Percentiles rank a stretch among this genome's conserved stretches.
These are phyloP conservation scores for Fraxinus xanthoxyloides DNA, from an alignment of 305 asterid genomes.

Conservation along the genomic window DNA sequence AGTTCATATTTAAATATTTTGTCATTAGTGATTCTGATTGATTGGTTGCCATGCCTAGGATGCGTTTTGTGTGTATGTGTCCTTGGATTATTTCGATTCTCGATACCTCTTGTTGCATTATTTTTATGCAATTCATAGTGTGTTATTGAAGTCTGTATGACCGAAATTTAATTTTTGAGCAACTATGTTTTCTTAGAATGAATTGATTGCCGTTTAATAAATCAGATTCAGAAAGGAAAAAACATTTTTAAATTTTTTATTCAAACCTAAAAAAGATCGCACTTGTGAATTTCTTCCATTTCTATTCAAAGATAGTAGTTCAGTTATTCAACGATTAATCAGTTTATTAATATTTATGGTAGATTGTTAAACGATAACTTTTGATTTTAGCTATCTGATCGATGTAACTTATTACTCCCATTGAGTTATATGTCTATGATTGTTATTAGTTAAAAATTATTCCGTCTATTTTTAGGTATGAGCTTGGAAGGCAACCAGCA, in stretches of 20 bases:
- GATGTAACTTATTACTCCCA: background rate
- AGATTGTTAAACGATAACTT: background rate
- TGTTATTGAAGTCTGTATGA: background rate
- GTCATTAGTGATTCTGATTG: background rate
- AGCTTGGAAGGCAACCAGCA: constrained; percentile 76
- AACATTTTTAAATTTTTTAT: background rate
- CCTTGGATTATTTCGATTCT: background rate
- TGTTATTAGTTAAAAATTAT: background rate
- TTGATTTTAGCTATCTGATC: background rate
- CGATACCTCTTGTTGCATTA: background rate
- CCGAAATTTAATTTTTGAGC: background rate
- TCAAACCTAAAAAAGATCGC: background rate
- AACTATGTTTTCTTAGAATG: background rate
- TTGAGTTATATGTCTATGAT: background rate
- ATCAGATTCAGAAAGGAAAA: background rate
- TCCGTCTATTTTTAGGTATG: constrained; percentile 45
- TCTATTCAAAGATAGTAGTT: background rate
- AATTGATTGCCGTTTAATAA: no score
- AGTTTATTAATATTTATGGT: background rate
- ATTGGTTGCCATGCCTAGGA: background rate
- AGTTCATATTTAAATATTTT: background rate
- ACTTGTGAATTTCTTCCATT: background rate
- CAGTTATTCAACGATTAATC: background rate
- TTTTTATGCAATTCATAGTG: background rate
- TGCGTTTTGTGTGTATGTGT: background rate